Base-by-base conservation (phyloP, 192 early-diverging fungal species). In the Diversispora epigaea region DNA sequence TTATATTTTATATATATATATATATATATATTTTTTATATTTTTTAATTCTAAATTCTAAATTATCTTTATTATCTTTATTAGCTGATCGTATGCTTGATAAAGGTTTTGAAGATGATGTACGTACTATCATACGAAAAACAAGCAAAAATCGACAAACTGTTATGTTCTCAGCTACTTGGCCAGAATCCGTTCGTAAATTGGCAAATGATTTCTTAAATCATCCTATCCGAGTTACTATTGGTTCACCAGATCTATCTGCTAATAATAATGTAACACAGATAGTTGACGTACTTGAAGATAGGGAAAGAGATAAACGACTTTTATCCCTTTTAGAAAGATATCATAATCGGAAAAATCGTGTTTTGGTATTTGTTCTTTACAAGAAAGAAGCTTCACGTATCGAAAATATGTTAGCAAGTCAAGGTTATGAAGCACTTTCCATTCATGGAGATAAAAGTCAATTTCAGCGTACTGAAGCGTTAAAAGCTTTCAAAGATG, bases 141-240 rank as follows among this genome's bases (percentile, higher is more conserved):
- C 92, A 56, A 86, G 87, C 62, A 83, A 84, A 22, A 82, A 87
- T 58, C 91, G 94, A 21, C 96, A 97, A 78, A 97, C 94, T 4
- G 91, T 94, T 70, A 97, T 97, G 95, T 97, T 97, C 82, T 90
- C 89, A 39, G 97, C 97, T 6, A 99, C 97, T 4, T 98, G 96
- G 96, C 96, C 97, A 19, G 86, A 91, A 74, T 85, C 87, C 32
- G 93, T 99, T 71, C 93, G 92, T 76, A 92, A 93, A 72, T 85
- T 99, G 17, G 92, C 95, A 50, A 70, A 88, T 40, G 89, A 92
- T 72, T 98, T 95, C 80, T 85, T 96, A 82, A 82, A 75, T 73
- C 86, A 88, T 77, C 92, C 96, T 17, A 85, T 96, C 64, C 80
- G 81, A 70, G 89, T 97, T 15, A 94, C 93, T 7, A 93, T 98